A percentile compares a stretch with the other conserved stretches of the same genome.
These are phyloP conservation scores for Bipolaris oryzae DNA, from an alignment of 2,329 filamentous ascomycete species.

Conservation along the genomic window DNA sequence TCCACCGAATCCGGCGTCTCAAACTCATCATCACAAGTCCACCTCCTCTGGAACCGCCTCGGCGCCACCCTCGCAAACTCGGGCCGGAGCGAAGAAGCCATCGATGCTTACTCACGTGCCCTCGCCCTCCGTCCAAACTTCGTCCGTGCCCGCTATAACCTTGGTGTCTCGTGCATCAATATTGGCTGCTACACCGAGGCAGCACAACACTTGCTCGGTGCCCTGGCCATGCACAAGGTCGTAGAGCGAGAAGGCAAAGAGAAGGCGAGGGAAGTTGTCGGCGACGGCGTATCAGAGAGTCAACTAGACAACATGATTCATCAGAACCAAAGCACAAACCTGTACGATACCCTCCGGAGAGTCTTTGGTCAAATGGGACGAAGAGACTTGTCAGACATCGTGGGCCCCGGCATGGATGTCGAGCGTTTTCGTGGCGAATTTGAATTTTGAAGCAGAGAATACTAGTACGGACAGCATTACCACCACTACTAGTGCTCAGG, in stretches of 20 bases:
- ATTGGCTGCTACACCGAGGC: slow-evolving; percentile 94
- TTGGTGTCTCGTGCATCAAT: slow-evolving; percentile 96
- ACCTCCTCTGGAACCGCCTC: slow-evolving; percentile 95
- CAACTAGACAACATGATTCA: slow-evolving; percentile 85
- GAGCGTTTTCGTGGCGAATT: slow-evolving; percentile 88
- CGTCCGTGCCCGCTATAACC: slow-evolving; percentile 93
- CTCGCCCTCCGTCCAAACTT: slow-evolving; percentile 92
- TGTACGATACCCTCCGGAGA: slow-evolving; percentile 90
- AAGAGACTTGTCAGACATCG: slow-evolving; percentile 83
- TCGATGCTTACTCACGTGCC: slow-evolving; percentile 93
- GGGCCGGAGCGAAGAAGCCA: slow-evolving; percentile 91
- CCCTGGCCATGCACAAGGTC: slow-evolving; percentile 92
- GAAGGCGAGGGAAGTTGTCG: slow-evolving; percentile 80
- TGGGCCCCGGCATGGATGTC: slow-evolving; percentile 88
- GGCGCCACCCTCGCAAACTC: slow-evolving; percentile 96
- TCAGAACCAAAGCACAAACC: slow-evolving; percentile 94
- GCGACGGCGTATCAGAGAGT: slow-evolving; percentile 65
- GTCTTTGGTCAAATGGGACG: slow-evolving; percentile 98
- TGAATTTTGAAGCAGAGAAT: slow-evolving; percentile 68
- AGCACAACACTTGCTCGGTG: slow-evolving; percentile 88
- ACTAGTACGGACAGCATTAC: neutral
- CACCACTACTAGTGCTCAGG: neutral
- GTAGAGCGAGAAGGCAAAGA: slow-evolving; percentile 85
- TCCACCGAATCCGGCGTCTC: slow-evolving; percentile 81
- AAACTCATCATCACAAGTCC: slow-evolving; percentile 84